These are phyloP conservation scores for Vicia villosa DNA, from an alignment of 306 rosid genomes.

Conservation along the genomic window DNA sequence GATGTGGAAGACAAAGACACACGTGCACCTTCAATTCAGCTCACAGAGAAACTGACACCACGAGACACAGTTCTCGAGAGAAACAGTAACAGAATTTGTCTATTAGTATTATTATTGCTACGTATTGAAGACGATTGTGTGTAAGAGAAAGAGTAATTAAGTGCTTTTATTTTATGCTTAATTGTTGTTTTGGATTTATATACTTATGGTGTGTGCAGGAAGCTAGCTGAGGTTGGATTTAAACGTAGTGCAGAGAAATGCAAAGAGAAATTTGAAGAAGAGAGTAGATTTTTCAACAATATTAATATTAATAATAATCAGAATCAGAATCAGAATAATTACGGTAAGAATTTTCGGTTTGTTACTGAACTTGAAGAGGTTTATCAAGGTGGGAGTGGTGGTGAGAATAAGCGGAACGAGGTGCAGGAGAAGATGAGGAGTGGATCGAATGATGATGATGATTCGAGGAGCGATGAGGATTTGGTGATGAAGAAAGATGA, in stretches of 20 bases:
- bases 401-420: background rate
- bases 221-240: constrained; percentile 77
- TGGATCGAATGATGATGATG: constrained; percentile 4
- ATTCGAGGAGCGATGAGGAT: constrained; percentile 1
- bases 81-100: constrained; percentile 24
- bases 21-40: constrained; percentile 47
- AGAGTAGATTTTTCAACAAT: constrained; percentile 67
- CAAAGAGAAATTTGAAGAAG: constrained; percentile 91
- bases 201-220: constrained; percentile 67
- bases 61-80: constrained; percentile 35
- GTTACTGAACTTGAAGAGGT: constrained; percentile 68
- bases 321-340: constrained; percentile 52
- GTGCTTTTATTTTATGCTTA: constrained; percentile 41
- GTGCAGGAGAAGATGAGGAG: constrained; percentile 29
- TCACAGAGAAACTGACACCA: constrained; percentile 33
- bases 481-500: background rate
- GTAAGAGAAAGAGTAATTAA: constrained; percentile 25
- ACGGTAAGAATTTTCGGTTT: constrained; percentile 50
- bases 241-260: constrained; percentile 84
- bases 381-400: constrained; percentile 34
- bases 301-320: constrained; percentile 48
- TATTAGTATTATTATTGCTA: constrained; percentile 21
- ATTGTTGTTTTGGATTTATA: constrained; percentile 35
- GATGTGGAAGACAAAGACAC: constrained; percentile 49
- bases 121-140: background rate